Percentiles rank a stretch among this genome's conserved stretches.
phyloP scores from a whole-genome alignment of 768 basidiomycete species.

The Calocybe cyanea region DNA sequence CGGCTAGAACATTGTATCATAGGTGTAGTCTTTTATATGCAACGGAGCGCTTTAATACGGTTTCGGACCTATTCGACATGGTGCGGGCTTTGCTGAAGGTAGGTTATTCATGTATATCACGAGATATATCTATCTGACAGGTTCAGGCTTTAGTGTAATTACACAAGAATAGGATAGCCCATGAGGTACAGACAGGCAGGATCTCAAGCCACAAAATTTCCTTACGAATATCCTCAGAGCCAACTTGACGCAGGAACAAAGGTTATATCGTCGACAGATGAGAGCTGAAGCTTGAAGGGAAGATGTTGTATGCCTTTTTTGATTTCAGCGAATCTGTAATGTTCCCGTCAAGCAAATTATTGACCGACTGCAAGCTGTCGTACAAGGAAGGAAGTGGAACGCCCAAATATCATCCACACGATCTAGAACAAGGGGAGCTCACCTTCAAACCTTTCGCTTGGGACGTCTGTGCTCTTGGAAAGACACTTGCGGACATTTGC shows the following conservation, averaged over 20 bases:
- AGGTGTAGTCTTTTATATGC: not conserved
- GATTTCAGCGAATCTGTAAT: too few species aligned
- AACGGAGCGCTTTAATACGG: not conserved
- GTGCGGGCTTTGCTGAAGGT: not conserved
- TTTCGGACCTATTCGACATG: too few species aligned
- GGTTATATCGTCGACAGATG: not conserved
- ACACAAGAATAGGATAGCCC: not conserved
- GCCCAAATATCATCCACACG: constrained; percentile 8
- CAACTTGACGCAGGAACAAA: not conserved
- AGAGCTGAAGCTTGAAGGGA: constrained; percentile 10
- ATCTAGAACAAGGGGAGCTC: constrained; percentile 20
- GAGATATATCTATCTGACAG: constrained; percentile 10
- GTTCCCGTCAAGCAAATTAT: constrained; percentile 17
- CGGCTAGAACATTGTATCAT: too few species aligned
- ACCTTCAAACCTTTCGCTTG: constrained; percentile 24
- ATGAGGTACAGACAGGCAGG: too few species aligned
- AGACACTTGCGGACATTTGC: constrained; percentile 1
- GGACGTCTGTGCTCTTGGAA: constrained; percentile 20
- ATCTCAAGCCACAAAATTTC: not conserved
- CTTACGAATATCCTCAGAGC: constrained; percentile 15
- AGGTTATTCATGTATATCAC: not conserved
- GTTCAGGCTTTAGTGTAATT: constrained; percentile 15
- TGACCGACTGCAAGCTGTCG: constrained; percentile 6
- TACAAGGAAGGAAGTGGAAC: too few species aligned
- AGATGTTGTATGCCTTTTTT: constrained; percentile 19